phyloP scores from a whole-genome alignment of 73 alveolate genomes.

The Tetrahymena thermophila region DNA sequence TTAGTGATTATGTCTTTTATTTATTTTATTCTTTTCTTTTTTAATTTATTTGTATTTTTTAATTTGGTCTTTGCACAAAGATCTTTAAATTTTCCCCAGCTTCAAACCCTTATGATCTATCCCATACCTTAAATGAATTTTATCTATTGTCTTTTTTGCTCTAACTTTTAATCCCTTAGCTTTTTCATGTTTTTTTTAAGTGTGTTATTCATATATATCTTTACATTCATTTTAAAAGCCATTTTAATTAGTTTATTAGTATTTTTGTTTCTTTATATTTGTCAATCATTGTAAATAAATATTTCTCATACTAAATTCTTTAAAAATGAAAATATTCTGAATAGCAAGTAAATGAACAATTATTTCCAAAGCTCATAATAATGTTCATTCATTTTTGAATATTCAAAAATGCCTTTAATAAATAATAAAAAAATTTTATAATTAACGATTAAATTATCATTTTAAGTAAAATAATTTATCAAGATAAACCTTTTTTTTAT shows the following conservation, averaged over 20 bases:
- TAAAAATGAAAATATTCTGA: too few species aligned
- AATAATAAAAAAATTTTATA: too few species aligned
- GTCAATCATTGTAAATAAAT: not conserved
- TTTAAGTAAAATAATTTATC: too few species aligned
- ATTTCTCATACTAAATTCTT: too few species aligned
- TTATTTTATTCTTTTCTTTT: conserved; percentile 2
- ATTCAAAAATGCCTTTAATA: too few species aligned
- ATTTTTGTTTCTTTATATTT: not conserved
- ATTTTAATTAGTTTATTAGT: not conserved
- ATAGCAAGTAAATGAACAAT: too few species aligned
- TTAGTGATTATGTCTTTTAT: conserved; percentile 12
- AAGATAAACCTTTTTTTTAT: too few species aligned
- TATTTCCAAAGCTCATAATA: too few species aligned
- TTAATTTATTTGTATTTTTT: not conserved
- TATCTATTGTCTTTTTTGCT: not conserved
- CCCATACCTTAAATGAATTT: not conserved
- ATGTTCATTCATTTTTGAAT: too few species aligned
- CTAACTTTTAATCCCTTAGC: not conserved
- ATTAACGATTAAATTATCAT: too few species aligned
- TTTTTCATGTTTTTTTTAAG: not conserved
- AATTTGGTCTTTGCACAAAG: not conserved
- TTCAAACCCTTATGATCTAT: not conserved
- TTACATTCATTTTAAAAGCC: not conserved
- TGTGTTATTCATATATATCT: not conserved
- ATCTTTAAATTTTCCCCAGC: not conserved